Conservation (phyloP, 2,329 filamentous ascomycete species). For the Zasmidium angulare region DNA sequence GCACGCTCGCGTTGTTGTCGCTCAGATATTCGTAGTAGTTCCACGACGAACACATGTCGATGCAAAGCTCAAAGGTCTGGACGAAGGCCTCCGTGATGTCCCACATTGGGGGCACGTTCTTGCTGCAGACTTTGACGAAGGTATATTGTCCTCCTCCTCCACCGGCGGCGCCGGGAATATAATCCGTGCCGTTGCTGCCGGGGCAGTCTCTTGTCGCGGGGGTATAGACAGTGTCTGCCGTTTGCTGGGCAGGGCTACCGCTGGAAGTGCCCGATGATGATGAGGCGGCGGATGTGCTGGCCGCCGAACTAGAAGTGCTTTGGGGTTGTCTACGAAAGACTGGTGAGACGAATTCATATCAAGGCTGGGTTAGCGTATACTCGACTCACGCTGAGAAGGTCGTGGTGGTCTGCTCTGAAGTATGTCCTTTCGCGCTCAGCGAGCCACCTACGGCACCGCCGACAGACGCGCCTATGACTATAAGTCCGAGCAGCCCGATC, state of each 20-base stretch:
- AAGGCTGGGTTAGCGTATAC: background rate
- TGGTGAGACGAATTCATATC: background rate
- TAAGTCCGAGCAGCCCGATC: background rate
- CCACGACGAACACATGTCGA: background rate
- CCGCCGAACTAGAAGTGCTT: background rate
- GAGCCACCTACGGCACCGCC: background rate
- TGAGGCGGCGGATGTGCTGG: background rate
- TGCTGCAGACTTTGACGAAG: background rate
- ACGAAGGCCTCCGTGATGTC: background rate
- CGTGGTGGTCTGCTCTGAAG: background rate
- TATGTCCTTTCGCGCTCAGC: background rate
- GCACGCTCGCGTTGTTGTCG: background rate
- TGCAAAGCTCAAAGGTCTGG: background rate
- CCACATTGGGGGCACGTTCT: background rate
- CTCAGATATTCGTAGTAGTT: background rate
- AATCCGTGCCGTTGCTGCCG: background rate
- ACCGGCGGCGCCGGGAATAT: background rate
- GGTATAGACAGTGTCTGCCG: background rate
- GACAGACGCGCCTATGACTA: background rate
- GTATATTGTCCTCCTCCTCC: background rate
- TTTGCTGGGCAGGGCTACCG: background rate
- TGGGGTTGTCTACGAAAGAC: background rate
- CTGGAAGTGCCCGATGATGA: background rate
- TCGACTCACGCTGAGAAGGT: background rate
- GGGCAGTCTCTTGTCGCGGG: background rate